Percentiles rank a stretch among this genome's conserved stretches.
These are phyloP conservation scores for Coniferiporia weirii DNA, from an alignment of 1,284 basidiomycete species.

Conservation along the genomic window DNA sequence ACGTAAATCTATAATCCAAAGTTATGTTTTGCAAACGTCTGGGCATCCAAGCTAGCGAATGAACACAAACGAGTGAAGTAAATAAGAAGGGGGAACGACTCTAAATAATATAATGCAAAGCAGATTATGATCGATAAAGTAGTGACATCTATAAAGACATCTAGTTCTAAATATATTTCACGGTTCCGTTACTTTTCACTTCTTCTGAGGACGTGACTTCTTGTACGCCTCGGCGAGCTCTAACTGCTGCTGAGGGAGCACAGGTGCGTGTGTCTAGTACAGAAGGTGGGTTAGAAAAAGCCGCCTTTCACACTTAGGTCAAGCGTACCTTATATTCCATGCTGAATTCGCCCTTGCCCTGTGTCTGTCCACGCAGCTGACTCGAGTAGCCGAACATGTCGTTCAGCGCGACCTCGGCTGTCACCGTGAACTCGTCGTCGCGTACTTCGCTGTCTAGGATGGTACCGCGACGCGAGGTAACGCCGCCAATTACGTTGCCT, in stretches of 20 bases:
- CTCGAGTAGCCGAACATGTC: constrained; percentile 99
- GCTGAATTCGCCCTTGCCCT: constrained; percentile 94
- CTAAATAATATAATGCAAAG: constrained; percentile 8
- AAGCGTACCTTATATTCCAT: constrained; percentile 87
- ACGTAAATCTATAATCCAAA: too few relatives aligned
- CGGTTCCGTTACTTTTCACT: constrained; percentile 11
- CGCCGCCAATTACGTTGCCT: constrained; percentile 87
- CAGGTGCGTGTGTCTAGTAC: constrained; percentile 69
- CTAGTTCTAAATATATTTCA: not conserved
- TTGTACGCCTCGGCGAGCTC: constrained; percentile 72
- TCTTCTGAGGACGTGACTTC: constrained; percentile 39
- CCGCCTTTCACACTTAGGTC: not conserved
- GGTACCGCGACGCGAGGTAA: constrained; percentile 92
- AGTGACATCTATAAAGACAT: not conserved
- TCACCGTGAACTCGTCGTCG: constrained; percentile 93
- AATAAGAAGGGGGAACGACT: not conserved
- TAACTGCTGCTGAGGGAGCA: constrained; percentile 84
- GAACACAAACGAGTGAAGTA: not conserved
- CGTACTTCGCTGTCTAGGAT: constrained; percentile 96
- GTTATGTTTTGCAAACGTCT: too few relatives aligned
- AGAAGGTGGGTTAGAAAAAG: constrained; percentile 10
- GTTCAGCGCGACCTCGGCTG: constrained; percentile 91
- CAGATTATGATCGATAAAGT: not conserved
- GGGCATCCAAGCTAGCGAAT: too few relatives aligned
- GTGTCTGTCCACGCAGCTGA: constrained; percentile 88